phyloP scores from a whole-genome alignment of 1,284 basidiomycete genomes.

The Malassezia obtusa region DNA sequence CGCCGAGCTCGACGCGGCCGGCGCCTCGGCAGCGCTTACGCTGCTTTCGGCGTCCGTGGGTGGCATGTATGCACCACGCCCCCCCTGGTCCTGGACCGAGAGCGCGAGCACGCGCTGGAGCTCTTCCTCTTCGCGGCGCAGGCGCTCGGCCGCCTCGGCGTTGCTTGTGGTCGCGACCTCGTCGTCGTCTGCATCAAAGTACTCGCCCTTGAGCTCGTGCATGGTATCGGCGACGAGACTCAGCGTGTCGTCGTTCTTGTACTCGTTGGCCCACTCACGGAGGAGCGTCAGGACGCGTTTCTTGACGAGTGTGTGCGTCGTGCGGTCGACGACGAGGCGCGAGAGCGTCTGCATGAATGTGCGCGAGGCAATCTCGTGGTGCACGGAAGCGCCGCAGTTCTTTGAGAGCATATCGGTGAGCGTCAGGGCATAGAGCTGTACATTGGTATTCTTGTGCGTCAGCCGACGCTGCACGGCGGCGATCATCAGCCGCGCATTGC shows the following conservation, averaged over 20 bases:
- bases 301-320: constrained; percentile 78
- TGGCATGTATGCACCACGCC: background rate
- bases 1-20: background rate
- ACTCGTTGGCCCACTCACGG: constrained; percentile 71
- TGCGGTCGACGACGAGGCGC: constrained; percentile 78
- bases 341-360: constrained; percentile 83
- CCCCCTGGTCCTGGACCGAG: constrained; percentile 37
- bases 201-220: constrained; percentile 69
- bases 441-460: constrained; percentile 86
- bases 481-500: constrained; percentile 72
- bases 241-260: constrained; percentile 64
- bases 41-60: background rate
- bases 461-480: constrained; percentile 79
- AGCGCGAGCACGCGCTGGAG: constrained; percentile 40
- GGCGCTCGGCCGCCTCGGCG: constrained; percentile 27
- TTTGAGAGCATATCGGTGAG: constrained; percentile 55
- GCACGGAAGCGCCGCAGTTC: constrained; percentile 72
- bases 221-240: constrained; percentile 87
- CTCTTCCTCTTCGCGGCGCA: constrained; percentile 43
- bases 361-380: constrained; percentile 76
- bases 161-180: constrained; percentile 5
- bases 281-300: constrained; percentile 65
- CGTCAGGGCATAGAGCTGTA: constrained; percentile 82
- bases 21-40: background rate
- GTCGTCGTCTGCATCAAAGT: constrained; percentile 22